These are phyloP conservation scores for Albifimbria verrucaria DNA, from an alignment of 2,329 filamentous ascomycete species.

Conservation along the genomic window DNA sequence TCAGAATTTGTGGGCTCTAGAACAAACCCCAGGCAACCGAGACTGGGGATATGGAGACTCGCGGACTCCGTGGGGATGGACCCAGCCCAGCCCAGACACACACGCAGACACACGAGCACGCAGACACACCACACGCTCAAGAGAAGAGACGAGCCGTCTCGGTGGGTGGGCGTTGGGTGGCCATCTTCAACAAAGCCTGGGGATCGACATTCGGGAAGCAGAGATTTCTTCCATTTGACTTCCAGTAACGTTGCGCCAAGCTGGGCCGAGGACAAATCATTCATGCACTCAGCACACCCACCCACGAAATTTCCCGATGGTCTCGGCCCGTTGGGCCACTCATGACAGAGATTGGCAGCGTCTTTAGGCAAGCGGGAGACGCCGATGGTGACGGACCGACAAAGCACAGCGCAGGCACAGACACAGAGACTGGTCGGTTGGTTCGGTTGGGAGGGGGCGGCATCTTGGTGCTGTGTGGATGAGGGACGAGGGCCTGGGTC, in stretches of 20 bases:
- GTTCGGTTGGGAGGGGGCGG: too few relatives aligned
- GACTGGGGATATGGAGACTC: not conserved
- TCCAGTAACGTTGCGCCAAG: not conserved
- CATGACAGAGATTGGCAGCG: not conserved
- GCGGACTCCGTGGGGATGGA: not conserved
- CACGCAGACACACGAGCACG: too few relatives aligned
- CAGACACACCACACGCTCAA: too few relatives aligned
- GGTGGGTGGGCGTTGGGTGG: too few relatives aligned
- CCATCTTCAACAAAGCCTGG: too few relatives aligned
- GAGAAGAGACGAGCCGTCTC: too few relatives aligned
- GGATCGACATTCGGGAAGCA: not conserved
- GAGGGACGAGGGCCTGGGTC: too few relatives aligned
- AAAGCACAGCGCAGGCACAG: too few relatives aligned
- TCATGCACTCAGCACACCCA: not conserved
- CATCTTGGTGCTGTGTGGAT: too few relatives aligned
- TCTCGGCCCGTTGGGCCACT: not conserved
- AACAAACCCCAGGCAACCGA: not conserved
- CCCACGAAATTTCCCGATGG: not conserved
- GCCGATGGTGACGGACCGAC: not conserved
- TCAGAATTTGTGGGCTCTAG: not conserved
- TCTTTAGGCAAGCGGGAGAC: not conserved
- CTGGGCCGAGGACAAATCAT: too few relatives aligned
- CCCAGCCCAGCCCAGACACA: not conserved
- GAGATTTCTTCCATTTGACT: not conserved
- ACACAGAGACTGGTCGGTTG: too few relatives aligned